Percentiles rank a stretch among this genome's conserved stretches.
These are phyloP conservation scores for Fusarium metavorans DNA, from an alignment of 2,329 filamentous ascomycete species.

Conservation along the genomic window DNA sequence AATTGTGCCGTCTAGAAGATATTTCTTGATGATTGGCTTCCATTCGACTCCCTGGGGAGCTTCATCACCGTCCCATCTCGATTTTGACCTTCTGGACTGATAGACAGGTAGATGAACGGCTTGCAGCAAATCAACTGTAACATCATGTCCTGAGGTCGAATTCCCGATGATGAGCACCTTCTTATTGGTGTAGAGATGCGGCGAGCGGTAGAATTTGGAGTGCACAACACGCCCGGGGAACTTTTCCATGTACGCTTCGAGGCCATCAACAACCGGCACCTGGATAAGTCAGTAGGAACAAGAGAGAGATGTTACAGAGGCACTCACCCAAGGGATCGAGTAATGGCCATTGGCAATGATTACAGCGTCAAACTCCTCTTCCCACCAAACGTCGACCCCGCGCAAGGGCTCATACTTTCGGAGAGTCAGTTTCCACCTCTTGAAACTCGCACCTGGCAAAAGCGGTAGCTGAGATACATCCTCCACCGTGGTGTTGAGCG, in stretches of 20 bases:
- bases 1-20: conserved; percentile 56
- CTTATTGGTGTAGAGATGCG: conserved; percentile 48
- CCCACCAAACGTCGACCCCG: conserved; percentile 65
- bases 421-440: conserved; percentile 61
- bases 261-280: conserved; percentile 60
- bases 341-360: conserved; percentile 60
- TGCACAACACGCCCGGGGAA: conserved; percentile 57
- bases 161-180: conserved; percentile 57
- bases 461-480: conserved; percentile 54
- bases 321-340: conserved; percentile 56
- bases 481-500: conserved; percentile 65
- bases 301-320: no score
- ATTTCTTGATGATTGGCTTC: conserved; percentile 65
- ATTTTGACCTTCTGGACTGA: conserved; percentile 62
- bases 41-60: conserved; percentile 63
- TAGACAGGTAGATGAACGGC: conserved; percentile 59
- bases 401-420: conserved; percentile 58
- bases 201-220: conserved; percentile 60
- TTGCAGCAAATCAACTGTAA: conserved; percentile 53
- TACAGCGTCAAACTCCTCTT: conserved; percentile 61
- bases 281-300: conserved; percentile 22
- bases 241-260: conserved; percentile 53
- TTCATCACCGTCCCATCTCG: conserved; percentile 62
- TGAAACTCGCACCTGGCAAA: conserved; percentile 18
- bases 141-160: conserved; percentile 58